These are phyloP conservation scores for Solanum corneliomulleri DNA, from an alignment of 257 asterid species.

Conservation along the genomic window DNA sequence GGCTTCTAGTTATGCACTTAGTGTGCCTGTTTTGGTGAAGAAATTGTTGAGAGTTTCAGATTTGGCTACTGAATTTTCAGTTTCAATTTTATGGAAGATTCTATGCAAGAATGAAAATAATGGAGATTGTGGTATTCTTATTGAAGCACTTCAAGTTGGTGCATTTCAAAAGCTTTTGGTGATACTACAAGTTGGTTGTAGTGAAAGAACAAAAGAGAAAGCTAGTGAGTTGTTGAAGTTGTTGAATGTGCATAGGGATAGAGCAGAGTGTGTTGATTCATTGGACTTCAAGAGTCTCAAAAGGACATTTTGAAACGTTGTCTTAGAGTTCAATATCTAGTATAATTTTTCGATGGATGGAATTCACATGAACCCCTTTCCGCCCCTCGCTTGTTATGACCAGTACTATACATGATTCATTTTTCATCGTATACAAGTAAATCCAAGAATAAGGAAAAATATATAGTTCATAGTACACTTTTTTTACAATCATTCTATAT, in stretches of 20 bases:
- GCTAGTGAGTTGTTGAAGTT: conserved; percentile 32
- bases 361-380: neutral
- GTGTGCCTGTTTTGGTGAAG: conserved; percentile 40
- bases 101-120: conserved; percentile 2
- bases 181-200: conserved; percentile 37
- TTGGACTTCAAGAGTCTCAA: conserved; percentile 35
- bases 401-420: neutral
- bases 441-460: neutral
- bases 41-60: conserved; percentile 40
- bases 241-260: conserved; percentile 21
- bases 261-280: conserved; percentile 31
- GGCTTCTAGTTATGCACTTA: conserved; percentile 21
- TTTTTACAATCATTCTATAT: neutral
- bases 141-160: conserved; percentile 34
- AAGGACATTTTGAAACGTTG: conserved; percentile 17
- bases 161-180: conserved; percentile 44
- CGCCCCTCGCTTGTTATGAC: neutral
- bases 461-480: neutral
- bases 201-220: conserved; percentile 36
- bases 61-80: conserved; percentile 34
- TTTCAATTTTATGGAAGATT: conserved; percentile 33
- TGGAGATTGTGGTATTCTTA: neutral
- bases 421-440: neutral
- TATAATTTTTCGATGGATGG: neutral
- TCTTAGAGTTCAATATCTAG: no score